Percentiles rank a stretch among this genome's conserved stretches.
These are phyloP conservation scores for Pseudoscleropodium purum DNA, from an alignment of 225 moss, liverwort and hornwort genomes.

Conservation along the genomic window DNA sequence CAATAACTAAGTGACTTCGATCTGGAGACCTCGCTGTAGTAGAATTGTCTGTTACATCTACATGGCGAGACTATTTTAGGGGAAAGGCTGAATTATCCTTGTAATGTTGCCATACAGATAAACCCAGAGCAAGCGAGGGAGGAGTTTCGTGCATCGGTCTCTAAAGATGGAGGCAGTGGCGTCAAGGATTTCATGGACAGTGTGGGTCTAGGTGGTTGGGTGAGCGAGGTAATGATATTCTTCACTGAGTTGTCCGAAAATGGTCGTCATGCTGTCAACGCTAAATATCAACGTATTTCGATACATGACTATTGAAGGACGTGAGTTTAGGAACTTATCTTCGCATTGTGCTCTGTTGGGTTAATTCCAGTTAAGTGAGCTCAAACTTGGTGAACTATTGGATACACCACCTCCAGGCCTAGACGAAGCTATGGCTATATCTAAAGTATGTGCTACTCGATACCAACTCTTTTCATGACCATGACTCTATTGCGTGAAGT, in stretches of 20 bases:
- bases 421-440: conserved; percentile 95
- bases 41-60: background rate
- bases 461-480: background rate
- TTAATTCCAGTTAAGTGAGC: conserved; percentile 69
- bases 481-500: background rate
- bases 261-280: background rate
- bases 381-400: conserved; percentile 87
- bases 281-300: background rate
- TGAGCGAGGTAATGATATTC: conserved; percentile 60
- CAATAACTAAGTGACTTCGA: background rate
- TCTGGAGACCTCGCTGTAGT: background rate
- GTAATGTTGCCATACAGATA: conserved; percentile 31
- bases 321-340: background rate
- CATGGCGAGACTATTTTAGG: background rate
- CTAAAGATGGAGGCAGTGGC: conserved; percentile 68
- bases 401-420: conserved; percentile 89
- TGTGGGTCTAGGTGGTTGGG: conserved; percentile 90
- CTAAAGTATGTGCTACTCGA: conserved; percentile 43
- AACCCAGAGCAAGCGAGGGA: conserved; percentile 90
- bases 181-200: conserved; percentile 96
- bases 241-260: background rate
- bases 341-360: conserved; percentile 5
- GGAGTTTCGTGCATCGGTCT: conserved; percentile 59
- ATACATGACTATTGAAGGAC: background rate
- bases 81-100: background rate